Base-by-base conservation (phyloP, 2,329 filamentous ascomycete genomes). In the Penicillium occitanis region DNA sequence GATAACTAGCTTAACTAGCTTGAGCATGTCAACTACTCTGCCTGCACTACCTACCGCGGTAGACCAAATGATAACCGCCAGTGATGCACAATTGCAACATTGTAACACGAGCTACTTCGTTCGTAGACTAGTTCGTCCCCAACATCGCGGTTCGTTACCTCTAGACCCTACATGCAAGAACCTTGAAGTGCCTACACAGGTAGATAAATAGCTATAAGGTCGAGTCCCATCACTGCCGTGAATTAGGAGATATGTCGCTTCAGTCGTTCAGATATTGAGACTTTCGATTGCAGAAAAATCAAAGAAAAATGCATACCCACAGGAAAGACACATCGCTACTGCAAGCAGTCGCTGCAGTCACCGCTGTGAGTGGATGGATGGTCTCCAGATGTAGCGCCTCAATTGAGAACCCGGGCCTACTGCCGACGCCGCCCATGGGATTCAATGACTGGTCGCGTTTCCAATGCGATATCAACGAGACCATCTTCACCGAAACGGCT, bases 371-470 rank as follows among this genome's bases (percentile, higher is more conserved):
- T 11, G 59, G 58, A 59, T 66, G 57, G 35, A 61, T 66, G 59
- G 42, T 66, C 19, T 33, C 64, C 30, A 22, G 28, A 37, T 63
- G 61, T 19, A 51, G 44, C n/a, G 71, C 73, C 30, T 73, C 71
- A 19, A 60, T 71, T 5, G 66, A 68, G 17, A 67, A 68, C 22
- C 67, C 70, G 5, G 63, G 37, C 17, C 66, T 80, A 10, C 72
- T 79, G 33, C 70, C 77, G 28, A 73, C 74, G 3, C 81, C 83
- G 0, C 82, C 83, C 10, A 85, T 85, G 83, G 83, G 81, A 28
- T 85, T 83, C 76, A 84, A 84, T 71, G 82, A 82, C 68, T 85
- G 83, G 83, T 75, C 82, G 0, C 79, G 81, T 42, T 82, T 82
- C 71, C 75, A 76, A 74, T 83, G 81, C 69, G 77, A 79, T 60